phyloP scores from a whole-genome alignment of 2,329 filamentous ascomycete genomes.

The Dactylellina sp. region DNA sequence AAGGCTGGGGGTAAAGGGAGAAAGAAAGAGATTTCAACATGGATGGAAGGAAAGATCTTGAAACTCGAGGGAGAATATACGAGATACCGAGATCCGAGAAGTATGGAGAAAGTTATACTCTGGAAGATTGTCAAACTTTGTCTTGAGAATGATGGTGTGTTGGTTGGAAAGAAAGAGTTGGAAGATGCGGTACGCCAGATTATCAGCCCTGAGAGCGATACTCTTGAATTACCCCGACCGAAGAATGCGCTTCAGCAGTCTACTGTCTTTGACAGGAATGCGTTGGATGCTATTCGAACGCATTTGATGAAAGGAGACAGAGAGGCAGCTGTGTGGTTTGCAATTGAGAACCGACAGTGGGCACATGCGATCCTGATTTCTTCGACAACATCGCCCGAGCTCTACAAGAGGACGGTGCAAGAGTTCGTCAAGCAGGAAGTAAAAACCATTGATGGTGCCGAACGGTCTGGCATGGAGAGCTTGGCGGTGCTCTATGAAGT shows the following conservation, averaged over 20 bases:
- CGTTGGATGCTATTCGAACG: slow-evolving; percentile 78
- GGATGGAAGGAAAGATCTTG: slow-evolving; percentile 80
- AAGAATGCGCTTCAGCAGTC: slow-evolving; percentile 58
- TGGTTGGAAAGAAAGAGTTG: slow-evolving; percentile 79
- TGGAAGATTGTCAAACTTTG: slow-evolving; percentile 88
- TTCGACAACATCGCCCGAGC: slow-evolving; percentile 78
- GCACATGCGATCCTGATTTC: slow-evolving; percentile 94
- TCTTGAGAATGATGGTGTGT: slow-evolving; percentile 83
- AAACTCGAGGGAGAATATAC: slow-evolving; percentile 57
- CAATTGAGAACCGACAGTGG: slow-evolving; percentile 93
- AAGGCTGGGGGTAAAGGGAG: slow-evolving; percentile 79
- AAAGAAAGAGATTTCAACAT: slow-evolving; percentile 90
- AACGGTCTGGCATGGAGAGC: slow-evolving; percentile 76
- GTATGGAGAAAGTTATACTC: slow-evolving; percentile 77
- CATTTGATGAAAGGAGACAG: slow-evolving; percentile 82
- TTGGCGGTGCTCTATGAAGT: slow-evolving; percentile 93
- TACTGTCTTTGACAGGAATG: slow-evolving; percentile 71
- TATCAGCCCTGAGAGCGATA: slow-evolving; percentile 72
- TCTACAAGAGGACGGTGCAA: slow-evolving; percentile 93
- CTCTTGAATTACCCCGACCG: slow-evolving; percentile 57
- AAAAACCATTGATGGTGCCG: slow-evolving; percentile 73
- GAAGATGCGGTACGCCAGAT: slow-evolving; percentile 80
- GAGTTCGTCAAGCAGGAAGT: slow-evolving; percentile 97
- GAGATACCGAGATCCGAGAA: slow-evolving; percentile 65
- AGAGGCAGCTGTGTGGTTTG: slow-evolving; percentile 91